These are phyloP conservation scores for Dothideomycetidae sp. DNA, from an alignment of 2,329 filamentous ascomycete genomes.

Conservation along the genomic window DNA sequence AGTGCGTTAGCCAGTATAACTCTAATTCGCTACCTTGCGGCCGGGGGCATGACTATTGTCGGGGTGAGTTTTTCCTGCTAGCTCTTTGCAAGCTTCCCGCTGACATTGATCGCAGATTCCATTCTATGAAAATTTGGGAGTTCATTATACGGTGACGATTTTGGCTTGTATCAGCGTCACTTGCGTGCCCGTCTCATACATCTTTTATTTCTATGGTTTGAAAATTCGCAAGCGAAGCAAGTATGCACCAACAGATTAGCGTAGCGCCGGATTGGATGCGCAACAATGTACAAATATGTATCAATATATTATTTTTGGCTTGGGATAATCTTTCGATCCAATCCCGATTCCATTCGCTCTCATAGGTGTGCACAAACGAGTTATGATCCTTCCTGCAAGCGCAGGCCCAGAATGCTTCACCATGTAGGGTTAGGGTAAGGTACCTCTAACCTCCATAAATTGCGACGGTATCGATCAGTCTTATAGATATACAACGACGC, in stretches of 20 bases:
- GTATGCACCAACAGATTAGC: conserved; percentile 15
- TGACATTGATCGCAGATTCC: conserved; percentile 17
- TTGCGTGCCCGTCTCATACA: conserved; percentile 28
- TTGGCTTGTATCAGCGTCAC: conserved; percentile 21
- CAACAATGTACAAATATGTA: too few relatives aligned
- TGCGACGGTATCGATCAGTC: too few relatives aligned
- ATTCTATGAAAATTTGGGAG: conserved; percentile 26
- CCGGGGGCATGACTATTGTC: conserved; percentile 28
- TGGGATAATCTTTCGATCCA: too few relatives aligned
- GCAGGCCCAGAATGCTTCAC: too few relatives aligned
- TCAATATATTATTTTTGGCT: too few relatives aligned
- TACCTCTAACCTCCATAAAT: too few relatives aligned
- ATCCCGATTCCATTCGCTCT: too few relatives aligned
- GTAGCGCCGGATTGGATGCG: too few relatives aligned
- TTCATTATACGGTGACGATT: conserved; percentile 23
- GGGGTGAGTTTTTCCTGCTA: conserved; percentile 8
- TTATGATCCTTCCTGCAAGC: too few relatives aligned
- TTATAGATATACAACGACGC: too few relatives aligned
- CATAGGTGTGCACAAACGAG: too few relatives aligned
- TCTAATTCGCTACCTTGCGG: conserved; percentile 27
- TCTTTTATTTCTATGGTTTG: conserved; percentile 31
- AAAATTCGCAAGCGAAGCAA: conserved; percentile 20
- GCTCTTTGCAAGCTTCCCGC: neutral
- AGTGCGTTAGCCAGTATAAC: conserved; percentile 31
- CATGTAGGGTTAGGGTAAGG: too few relatives aligned